These are phyloP conservation scores for Sporisorium exsertum DNA, from an alignment of 1,284 basidiomycete genomes.

Conservation along the genomic window DNA sequence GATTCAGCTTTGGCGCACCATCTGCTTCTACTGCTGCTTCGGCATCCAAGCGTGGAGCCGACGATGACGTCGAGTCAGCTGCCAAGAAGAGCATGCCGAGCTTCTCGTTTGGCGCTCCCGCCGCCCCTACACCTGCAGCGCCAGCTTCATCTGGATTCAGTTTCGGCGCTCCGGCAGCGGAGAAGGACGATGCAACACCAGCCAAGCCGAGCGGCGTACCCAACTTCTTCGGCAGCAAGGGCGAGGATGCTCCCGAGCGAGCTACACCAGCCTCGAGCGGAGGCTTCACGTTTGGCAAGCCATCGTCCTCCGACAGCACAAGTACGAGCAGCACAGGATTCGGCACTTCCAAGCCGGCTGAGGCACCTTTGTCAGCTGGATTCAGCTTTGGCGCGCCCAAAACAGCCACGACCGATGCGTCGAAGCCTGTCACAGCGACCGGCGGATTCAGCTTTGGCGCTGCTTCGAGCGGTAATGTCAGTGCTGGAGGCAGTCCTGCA, in stretches of 20 bases:
- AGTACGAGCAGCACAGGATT: constrained; percentile 9
- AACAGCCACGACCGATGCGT: constrained; percentile 3
- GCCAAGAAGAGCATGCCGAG: constrained; percentile 44
- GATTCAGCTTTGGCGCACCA: constrained; percentile 52
- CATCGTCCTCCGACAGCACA: constrained; percentile 12
- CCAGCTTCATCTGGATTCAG: constrained; percentile 17
- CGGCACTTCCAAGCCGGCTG: constrained; percentile 17
- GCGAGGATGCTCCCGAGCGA: constrained; percentile 24
- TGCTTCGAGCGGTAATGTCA: constrained; percentile 7
- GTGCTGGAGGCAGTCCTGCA: constrained; percentile 16
- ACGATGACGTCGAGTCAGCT: constrained; percentile 29
- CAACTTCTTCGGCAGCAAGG: constrained; percentile 47
- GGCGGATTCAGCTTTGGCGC: constrained; percentile 35
- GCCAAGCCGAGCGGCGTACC: constrained; percentile 26
- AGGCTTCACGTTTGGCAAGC: constrained; percentile 49
- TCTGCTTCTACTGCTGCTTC: constrained; percentile 6
- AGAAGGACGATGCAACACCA: constrained; percentile 27
- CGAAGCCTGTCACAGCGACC: constrained; percentile 13
- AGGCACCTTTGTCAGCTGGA: constrained; percentile 1
- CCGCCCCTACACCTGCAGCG: constrained; percentile 9
- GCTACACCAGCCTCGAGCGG: constrained; percentile 11
- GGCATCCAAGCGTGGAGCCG: constrained; percentile 34
- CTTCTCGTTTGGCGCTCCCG: constrained; percentile 49
- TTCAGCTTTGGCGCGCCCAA: constrained; percentile 40
- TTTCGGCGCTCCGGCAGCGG: constrained; percentile 27